Conservation (phyloP, 2,329 filamentous ascomycete species). For the Talaromyces piceae region DNA sequence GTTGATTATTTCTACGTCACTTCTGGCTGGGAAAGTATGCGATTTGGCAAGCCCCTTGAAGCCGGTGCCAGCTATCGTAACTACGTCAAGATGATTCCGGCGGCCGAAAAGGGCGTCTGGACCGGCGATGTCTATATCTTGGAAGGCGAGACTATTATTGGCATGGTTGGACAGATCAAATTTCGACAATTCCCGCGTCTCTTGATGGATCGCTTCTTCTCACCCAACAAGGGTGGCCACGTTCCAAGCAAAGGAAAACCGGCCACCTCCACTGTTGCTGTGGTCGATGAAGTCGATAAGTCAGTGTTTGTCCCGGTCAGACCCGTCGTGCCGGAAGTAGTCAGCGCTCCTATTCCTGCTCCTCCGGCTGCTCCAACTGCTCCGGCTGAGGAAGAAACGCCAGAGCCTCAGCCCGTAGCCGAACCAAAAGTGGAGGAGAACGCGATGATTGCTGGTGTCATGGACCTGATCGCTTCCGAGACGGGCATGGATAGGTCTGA, state of each 20-base stretch:
- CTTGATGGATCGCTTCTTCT: constrained; percentile 6
- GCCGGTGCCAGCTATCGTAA: constrained; percentile 16
- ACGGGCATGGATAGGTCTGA: constrained; percentile 16
- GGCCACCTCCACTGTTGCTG: not conserved
- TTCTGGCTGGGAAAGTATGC: constrained; percentile 27
- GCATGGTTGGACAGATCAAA: constrained; percentile 1
- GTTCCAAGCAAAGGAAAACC: not conserved
- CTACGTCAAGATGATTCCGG: constrained; percentile 26
- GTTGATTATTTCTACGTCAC: constrained; percentile 26
- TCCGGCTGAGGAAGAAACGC: not conserved
- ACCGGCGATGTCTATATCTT: constrained; percentile 15
- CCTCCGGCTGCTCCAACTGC: not conserved
- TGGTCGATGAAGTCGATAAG: not conserved
- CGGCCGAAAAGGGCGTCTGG: constrained; percentile 20
- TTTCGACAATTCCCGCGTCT: constrained; percentile 13
- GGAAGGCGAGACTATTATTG: constrained; percentile 17
- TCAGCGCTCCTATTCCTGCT: not conserved
- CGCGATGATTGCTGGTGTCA: not conserved
- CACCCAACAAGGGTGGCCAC: not conserved
- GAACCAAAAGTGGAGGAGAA: not conserved
- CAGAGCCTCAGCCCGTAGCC: not conserved
- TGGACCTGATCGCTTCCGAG: not conserved
- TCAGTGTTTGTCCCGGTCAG: not conserved
- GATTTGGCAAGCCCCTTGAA: constrained; percentile 14
- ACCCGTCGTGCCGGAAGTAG: not conserved